Percentiles rank a stretch among this genome's conserved stretches.
Evolutionary conservation across 345 rosid species (phyloP).

Genomic region (Lepidium sativum): DNA sequence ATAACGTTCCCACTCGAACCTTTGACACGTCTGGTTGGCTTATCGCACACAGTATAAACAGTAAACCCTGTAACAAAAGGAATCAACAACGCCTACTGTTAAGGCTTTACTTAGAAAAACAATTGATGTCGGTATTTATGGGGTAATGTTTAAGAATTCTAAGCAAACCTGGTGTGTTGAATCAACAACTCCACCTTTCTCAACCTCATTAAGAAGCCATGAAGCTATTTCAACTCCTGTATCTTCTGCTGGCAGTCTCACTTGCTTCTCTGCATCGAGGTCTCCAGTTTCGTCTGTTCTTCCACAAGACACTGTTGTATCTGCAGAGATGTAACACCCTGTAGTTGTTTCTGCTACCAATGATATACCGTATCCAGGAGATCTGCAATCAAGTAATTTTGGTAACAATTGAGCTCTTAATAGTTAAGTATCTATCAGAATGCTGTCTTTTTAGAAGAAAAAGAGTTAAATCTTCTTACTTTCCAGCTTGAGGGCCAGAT

Average conservation of each 20-base stretch:
- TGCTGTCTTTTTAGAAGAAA: not conserved
- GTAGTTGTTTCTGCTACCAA: conserved; percentile 86
- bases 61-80: conserved; percentile 39
- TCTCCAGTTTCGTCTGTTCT: conserved; percentile 40
- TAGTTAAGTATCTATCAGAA: not conserved
- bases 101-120: not conserved
- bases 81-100: not conserved
- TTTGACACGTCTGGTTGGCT: conserved; percentile 75
- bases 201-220: conserved; percentile 79
- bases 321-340: conserved; percentile 75
- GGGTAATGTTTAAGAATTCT: not conserved
- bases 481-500: conserved; percentile 74
- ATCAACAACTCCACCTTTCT: conserved; percentile 93
- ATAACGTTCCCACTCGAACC: conserved; percentile 77
- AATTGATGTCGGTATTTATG: not conserved
- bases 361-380: conserved; percentile 89
- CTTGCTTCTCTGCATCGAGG: conserved; percentile 51
- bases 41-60: conserved; percentile 71
- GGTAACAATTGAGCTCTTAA: not conserved
- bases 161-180: conserved; percentile 76
- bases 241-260: conserved; percentile 52
- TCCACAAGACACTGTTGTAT: conserved; percentile 53
- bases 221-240: conserved; percentile 80
- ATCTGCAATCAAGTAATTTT: conserved; percentile 35
- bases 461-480: conserved; percentile 45